A percentile compares a stretch with the other conserved stretches of the same genome.
Evolutionary conservation across 2,329 filamentous ascomycete genomes (phyloP).

Genomic region (Colletotrichum orbiculare): DNA sequence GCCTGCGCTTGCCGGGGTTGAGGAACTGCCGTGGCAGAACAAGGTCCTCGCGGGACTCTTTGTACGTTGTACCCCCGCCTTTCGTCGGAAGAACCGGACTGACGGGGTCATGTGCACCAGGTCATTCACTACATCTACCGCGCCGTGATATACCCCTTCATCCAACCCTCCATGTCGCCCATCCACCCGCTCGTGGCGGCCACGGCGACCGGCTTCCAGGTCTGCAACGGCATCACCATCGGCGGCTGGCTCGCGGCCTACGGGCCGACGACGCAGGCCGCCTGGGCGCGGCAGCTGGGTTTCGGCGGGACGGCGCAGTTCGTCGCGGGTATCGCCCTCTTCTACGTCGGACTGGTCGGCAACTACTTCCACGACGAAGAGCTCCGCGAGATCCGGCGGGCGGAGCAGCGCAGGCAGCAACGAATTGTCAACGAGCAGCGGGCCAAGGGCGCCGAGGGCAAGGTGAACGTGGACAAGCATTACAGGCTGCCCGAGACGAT

Average conservation of each 20-base stretch:
- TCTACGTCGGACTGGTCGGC: slow-evolving; percentile 78
- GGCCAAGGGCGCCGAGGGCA: slow-evolving; percentile 45
- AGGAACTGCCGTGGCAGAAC: slow-evolving; percentile 79
- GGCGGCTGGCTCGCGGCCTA: slow-evolving; percentile 87
- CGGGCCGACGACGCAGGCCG: slow-evolving; percentile 70
- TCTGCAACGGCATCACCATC: slow-evolving; percentile 81
- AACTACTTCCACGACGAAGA: slow-evolving; percentile 94
- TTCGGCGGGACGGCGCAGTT: slow-evolving; percentile 57
- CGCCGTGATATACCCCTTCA: slow-evolving; percentile 82
- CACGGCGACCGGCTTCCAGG: slow-evolving; percentile 77
- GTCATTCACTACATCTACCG: slow-evolving; percentile 92
- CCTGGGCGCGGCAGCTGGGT: slow-evolving; percentile 56
- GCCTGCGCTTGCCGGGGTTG: slow-evolving; percentile 66
- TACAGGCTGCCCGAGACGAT: slow-evolving; percentile 89
- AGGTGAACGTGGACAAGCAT: slow-evolving; percentile 73
- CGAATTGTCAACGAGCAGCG: slow-evolving; percentile 52
- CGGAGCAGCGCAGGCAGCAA: slow-evolving; percentile 70
- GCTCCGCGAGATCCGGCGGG: slow-evolving; percentile 84
- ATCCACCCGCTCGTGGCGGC: slow-evolving; percentile 78
- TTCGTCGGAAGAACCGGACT: background rate
- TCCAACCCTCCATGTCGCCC: slow-evolving; percentile 93
- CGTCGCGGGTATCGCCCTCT: slow-evolving; percentile 76
- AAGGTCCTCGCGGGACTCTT: slow-evolving; percentile 79
- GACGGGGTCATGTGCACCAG: slow-evolving; percentile 47
- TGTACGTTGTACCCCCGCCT: slow-evolving; percentile 48